Evolutionary conservation across 2,329 filamentous ascomycete species (phyloP), one percentile per base, ranked within the genome.

Genomic region (Sclerotinia nivalis): DNA sequence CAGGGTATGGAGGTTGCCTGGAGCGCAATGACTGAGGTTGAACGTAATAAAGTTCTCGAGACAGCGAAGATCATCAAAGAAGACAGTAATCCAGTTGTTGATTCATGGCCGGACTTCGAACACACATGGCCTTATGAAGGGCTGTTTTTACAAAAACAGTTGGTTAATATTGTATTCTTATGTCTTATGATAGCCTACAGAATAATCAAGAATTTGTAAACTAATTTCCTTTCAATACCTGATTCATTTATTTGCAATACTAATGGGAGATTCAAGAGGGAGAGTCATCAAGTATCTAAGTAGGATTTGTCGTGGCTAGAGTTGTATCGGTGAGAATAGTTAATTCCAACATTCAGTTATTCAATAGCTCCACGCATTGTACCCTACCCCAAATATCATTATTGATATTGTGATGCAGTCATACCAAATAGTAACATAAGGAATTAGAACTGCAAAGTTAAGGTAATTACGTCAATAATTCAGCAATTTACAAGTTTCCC

Each of bases 81-180:
- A 64, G 22, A 64, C 9, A 37, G 22, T 31, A 64, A 64, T n/a
- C 47, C 60, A 1, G 60, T 64, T 52, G 13, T 64, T 64, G 22
- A 52, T 1, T 52, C 4, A 22, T 64, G 47, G 47, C 12, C 47
- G 12, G 31, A 22, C 4, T 18, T 64, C 18, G 60, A 52, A 50
- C 18, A 52, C 7, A 52, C 22, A 64, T 28, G 31, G 31, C 0
- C 52, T 52, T 64, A 28, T 64, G 31, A 1, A 64, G 15, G 20
- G 31, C 1, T 4, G 31, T 22, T 52, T 8, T 22, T 1, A 37
- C 7, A 25, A 62, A 62, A 3, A n/a, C 4, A 64, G 9, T 15
- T 20, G 9, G 10, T 4, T 28, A 18, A 28, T 15, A 20, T 8
- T 64, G 47, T 64, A 52, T 9, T 13, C 6, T 28, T 15, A 22